Percentiles rank a stretch among this genome's conserved stretches.
Conservation (phyloP, 2,329 filamentous ascomycete genomes). For the Pseudocercospora pini-densiflorae region DNA sequence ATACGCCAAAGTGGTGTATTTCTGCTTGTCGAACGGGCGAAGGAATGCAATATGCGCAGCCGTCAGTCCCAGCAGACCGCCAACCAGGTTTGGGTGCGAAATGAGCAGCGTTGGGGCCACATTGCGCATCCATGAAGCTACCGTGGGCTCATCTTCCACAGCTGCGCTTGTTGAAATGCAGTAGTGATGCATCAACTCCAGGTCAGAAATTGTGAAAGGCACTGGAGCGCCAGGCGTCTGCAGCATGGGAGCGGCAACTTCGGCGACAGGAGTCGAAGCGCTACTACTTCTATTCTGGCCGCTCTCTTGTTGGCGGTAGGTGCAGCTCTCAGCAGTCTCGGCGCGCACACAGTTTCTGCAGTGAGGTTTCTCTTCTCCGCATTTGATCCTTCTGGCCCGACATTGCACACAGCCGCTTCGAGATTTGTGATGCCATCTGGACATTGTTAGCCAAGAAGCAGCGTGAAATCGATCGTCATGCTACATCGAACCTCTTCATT, state of each 20-base stretch:
- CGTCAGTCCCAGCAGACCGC: conserved; percentile 5
- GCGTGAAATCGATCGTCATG: background rate
- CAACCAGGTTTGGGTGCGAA: conserved; percentile 1
- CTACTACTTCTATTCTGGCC: background rate
- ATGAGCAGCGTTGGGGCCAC: conserved; percentile 1
- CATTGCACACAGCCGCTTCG: conserved; percentile 6
- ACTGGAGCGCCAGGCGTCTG: background rate
- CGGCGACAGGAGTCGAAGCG: background rate
- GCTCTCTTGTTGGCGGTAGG: background rate
- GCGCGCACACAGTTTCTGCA: conserved; percentile 9
- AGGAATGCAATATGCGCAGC: conserved; percentile 6
- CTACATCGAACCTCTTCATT: background rate
- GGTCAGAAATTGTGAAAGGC: background rate
- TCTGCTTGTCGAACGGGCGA: conserved; percentile 2
- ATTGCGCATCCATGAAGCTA: conserved; percentile 3
- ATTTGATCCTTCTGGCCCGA: conserved; percentile 7
- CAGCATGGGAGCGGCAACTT: background rate
- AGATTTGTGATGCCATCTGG: conserved; percentile 8
- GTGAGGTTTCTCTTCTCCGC: background rate
- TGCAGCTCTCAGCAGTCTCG: conserved; percentile 2
- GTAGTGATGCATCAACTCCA: conserved; percentile 13
- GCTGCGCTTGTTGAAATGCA: conserved; percentile 3
- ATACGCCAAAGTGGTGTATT: conserved; percentile 1
- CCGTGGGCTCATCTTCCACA: conserved; percentile 5
- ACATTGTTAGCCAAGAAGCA: background rate